These are phyloP conservation scores for Imleria badia DNA, from an alignment of 768 basidiomycete species.

Conservation along the genomic window DNA sequence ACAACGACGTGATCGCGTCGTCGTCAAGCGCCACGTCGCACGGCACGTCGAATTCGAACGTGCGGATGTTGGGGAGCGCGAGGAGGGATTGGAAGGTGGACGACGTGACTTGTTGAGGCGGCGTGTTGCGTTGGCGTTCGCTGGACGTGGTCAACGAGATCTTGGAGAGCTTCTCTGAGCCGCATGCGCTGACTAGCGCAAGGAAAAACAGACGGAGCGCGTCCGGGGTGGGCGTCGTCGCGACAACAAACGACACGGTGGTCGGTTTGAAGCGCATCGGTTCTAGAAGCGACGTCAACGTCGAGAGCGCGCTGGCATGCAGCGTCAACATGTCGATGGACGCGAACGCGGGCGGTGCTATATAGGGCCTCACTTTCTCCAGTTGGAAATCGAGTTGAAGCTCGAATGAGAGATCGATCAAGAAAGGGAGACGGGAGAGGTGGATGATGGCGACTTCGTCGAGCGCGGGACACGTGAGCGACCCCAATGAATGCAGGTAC, in stretches of 20 bases:
- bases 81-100: conserved; percentile 22
- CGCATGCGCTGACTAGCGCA: conserved; percentile 14
- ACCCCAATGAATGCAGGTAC: conserved; percentile 14
- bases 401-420: conserved; percentile 14
- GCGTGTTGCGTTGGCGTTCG: background rate
- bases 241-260: conserved; percentile 16
- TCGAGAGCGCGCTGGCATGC: conserved; percentile 7
- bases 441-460: conserved; percentile 22
- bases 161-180: background rate
- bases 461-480: conserved; percentile 19
- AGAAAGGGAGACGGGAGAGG: conserved; percentile 21
- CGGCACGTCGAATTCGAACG: conserved; percentile 17
- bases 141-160: conserved; percentile 12
- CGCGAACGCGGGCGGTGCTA: conserved; percentile 18
- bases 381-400: conserved; percentile 14
- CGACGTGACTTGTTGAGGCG: conserved; percentile 6
- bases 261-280: conserved; percentile 16
- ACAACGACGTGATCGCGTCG: conserved; percentile 14
- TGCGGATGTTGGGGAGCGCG: conserved; percentile 4
- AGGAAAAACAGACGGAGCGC: conserved; percentile 24
- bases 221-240: conserved; percentile 9
- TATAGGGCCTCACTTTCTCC: conserved; percentile 9
- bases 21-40: conserved; percentile 24
- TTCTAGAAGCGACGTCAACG: conserved; percentile 22
- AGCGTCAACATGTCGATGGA: conserved; percentile 12